Conservation (phyloP, 352 stramenopile species). For the Globisporangium cederbergense region DNA sequence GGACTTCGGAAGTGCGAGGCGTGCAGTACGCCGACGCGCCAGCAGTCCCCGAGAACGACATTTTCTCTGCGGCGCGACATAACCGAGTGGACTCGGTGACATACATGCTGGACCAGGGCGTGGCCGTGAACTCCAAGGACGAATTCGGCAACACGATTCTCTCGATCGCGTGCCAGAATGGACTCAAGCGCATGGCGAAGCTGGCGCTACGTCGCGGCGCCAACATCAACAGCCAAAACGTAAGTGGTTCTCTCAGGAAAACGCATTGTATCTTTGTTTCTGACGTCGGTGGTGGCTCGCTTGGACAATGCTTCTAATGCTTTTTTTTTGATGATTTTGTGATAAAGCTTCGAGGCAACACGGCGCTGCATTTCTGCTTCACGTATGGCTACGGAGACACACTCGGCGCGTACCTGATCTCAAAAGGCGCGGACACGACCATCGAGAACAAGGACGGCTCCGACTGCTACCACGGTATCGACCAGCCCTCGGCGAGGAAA, state of each 20-base stretch:
- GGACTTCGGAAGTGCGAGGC: neutral
- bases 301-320: neutral
- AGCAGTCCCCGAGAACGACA: conserved; percentile 52
- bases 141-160: conserved; percentile 84
- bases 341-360: conserved; percentile 74
- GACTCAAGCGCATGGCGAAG: conserved; percentile 88
- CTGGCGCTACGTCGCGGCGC: conserved; percentile 74
- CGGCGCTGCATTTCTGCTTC: conserved; percentile 89
- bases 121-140: conserved; percentile 76
- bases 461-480: conserved; percentile 67
- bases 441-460: conserved; percentile 65
- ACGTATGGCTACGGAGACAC: conserved; percentile 85
- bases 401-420: conserved; percentile 86
- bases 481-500: conserved; percentile 31
- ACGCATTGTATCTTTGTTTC: neutral
- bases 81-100: conserved; percentile 82
- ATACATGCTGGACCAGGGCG: conserved; percentile 82
- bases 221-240: conserved; percentile 88
- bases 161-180: conserved; percentile 88
- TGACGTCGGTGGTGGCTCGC: neutral
- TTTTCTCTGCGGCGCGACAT: conserved; percentile 85
- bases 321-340: neutral
- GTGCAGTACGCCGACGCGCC: conserved; percentile 19
- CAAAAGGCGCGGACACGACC: conserved; percentile 77
- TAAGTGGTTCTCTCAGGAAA: conserved; percentile 20